Percentiles rank a stretch among this genome's conserved stretches.
Conservation (phyloP, 495 filamentous ascomycete species). For the Aspergillus asperescens region DNA sequence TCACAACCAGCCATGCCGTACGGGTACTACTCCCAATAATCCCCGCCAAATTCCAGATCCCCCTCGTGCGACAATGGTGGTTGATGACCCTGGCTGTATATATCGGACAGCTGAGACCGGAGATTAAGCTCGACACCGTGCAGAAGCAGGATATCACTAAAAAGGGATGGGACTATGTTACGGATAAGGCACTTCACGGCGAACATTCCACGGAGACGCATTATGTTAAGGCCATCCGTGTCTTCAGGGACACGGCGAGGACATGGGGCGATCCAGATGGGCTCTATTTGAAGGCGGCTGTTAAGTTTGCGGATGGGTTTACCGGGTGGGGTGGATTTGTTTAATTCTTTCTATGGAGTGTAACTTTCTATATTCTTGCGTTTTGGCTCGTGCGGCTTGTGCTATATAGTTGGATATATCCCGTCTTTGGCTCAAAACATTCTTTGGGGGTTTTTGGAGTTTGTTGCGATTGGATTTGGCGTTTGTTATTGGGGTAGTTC, state of each 20-base stretch:
- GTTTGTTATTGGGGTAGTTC: no score
- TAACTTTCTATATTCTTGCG: no score
- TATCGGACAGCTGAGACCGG: slow-evolving; percentile 65
- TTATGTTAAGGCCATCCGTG: slow-evolving; percentile 75
- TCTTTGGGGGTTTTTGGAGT: no score
- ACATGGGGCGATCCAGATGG: slow-evolving; percentile 82
- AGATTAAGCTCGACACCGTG: slow-evolving; percentile 60
- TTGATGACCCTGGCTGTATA: slow-evolving; percentile 73
- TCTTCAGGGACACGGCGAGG: slow-evolving; percentile 64
- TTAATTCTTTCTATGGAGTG: slow-evolving; percentile 1
- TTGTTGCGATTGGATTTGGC: no score
- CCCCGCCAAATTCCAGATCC: slow-evolving; percentile 64
- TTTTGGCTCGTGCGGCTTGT: not conserved
- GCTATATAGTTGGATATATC: not conserved
- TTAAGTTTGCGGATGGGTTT: slow-evolving; percentile 75
- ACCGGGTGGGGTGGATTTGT: slow-evolving; percentile 64
- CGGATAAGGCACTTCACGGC: slow-evolving; percentile 60
- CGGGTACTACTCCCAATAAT: slow-evolving; percentile 76
- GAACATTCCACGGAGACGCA: slow-evolving; percentile 66
- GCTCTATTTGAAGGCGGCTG: slow-evolving; percentile 72
- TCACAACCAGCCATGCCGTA: slow-evolving; percentile 83
- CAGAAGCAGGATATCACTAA: slow-evolving; percentile 53
- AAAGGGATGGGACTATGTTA: slow-evolving; percentile 71
- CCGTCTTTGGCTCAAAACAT: no score
- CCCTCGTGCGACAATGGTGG: slow-evolving; percentile 82